Percentiles rank a stretch among this genome's conserved stretches.
Evolutionary conservation across 345 rosid species (phyloP).

Genomic region (Lepidium didymum): DNA sequence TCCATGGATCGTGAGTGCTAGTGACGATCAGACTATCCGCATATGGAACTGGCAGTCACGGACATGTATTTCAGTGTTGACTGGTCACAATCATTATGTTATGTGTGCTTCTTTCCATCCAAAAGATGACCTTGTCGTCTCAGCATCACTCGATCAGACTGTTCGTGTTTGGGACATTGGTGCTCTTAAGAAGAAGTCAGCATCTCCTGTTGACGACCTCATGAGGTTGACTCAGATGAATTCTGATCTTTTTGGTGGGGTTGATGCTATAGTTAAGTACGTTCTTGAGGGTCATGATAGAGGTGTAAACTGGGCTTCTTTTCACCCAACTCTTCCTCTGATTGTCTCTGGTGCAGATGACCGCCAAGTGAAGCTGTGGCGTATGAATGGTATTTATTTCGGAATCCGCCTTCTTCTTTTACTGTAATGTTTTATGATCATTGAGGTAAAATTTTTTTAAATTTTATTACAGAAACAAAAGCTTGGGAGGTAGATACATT

Average conservation of each 20-base stretch:
- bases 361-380: constrained; percentile 96
- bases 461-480: constrained; percentile 70
- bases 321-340: constrained; percentile 90
- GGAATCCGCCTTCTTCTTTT: not conserved
- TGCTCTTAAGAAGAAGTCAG: constrained; percentile 78
- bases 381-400: constrained; percentile 72
- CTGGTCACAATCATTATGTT: constrained; percentile 97
- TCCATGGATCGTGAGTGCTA: constrained; percentile 99
- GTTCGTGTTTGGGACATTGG: constrained; percentile 98
- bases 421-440: not conserved
- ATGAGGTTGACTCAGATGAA: constrained; percentile 88
- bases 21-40: constrained; percentile 97
- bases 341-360: constrained; percentile 99
- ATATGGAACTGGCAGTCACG: constrained; percentile 99
- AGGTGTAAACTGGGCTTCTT: constrained; percentile 99
- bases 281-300: constrained; percentile 98
- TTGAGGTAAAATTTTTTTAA: not conserved
- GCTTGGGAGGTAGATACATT: constrained; percentile 99
- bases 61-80: constrained; percentile 86
- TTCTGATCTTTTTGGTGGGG: constrained; percentile 86
- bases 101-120: constrained; percentile 99
- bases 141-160: constrained; percentile 95
- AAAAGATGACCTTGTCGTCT: constrained; percentile 93
- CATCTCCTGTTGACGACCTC: constrained; percentile 88
- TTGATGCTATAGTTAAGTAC: constrained; percentile 91